Conservation (phyloP, 805 yeast species). For the Barnettozyma siamensis region DNA sequence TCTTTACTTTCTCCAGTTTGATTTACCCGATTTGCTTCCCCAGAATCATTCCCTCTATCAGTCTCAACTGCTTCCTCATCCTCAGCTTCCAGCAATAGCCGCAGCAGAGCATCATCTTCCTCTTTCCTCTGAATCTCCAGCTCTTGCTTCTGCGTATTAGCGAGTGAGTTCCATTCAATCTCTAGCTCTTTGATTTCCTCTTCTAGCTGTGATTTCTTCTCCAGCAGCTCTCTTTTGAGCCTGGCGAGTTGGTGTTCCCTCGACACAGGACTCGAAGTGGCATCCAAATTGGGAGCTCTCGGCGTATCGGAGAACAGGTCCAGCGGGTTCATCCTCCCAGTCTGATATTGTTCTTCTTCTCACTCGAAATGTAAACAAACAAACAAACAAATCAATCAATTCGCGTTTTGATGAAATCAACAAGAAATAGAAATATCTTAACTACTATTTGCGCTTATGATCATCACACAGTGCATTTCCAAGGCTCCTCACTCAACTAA, state of each 20-base stretch:
- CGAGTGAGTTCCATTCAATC: conserved; percentile 17
- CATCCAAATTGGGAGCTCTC: background rate
- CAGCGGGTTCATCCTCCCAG: conserved; percentile 12
- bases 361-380: background rate
- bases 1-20: background rate
- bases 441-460: too few species aligned
- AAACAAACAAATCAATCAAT: conserved; percentile 1
- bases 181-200: conserved; percentile 18
- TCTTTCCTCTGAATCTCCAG: conserved; percentile 4
- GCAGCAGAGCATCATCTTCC: conserved; percentile 11
- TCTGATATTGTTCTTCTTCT: too few species aligned
- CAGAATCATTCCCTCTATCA: background rate
- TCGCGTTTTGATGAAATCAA: too few species aligned
- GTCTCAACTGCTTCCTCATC: background rate
- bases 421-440: too few species aligned
- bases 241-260: conserved; percentile 1
- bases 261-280: conserved; percentile 4
- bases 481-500: too few species aligned
- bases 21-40: background rate
- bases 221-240: conserved; percentile 5
- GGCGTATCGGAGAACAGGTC: conserved; percentile 8
- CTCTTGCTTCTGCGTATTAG: conserved; percentile 10
- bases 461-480: too few species aligned
- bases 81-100: conserved; percentile 8
- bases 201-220: conserved; percentile 1